Evolutionary conservation across 257 asterid genomes (phyloP).

Genomic region (Prunella vulgaris): DNA sequence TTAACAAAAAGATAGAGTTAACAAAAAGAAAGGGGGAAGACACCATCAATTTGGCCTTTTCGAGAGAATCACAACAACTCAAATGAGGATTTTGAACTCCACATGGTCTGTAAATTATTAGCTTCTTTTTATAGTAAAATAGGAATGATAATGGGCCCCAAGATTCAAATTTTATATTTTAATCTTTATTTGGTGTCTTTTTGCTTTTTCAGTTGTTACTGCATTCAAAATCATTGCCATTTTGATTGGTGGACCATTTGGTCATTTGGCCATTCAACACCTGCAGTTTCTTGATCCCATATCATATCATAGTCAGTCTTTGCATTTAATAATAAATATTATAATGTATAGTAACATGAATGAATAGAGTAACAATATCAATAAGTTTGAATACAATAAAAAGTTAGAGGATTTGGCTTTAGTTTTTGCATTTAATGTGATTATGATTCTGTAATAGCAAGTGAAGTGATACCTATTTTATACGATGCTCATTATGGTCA

Average conservation of each 20-base stretch:
- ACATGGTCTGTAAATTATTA: constrained; percentile 26
- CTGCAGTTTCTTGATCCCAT: not conserved
- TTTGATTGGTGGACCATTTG: constrained; percentile 10
- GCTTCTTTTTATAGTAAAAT: not conserved
- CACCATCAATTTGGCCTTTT: constrained; percentile 30
- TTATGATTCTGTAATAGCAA: not conserved
- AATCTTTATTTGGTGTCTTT: constrained; percentile 6
- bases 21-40: constrained; percentile 24
- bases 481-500: not conserved
- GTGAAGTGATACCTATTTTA: not conserved
- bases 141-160: not conserved
- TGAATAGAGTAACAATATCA: not conserved
- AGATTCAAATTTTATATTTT: not conserved
- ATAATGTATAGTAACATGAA: not conserved
- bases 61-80: constrained; percentile 29
- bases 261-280: constrained; percentile 2
- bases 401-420: not conserved
- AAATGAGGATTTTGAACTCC: constrained; percentile 34
- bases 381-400: not conserved
- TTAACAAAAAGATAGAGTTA: constrained; percentile 20
- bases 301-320: not conserved
- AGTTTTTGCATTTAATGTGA: not conserved
- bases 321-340: not conserved
- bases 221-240: constrained; percentile 29
- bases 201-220: constrained; percentile 22